Evolutionary conservation across 2,329 filamentous ascomycete species (phyloP).

Genomic region (Penicillium aurantiogriseum): DNA sequence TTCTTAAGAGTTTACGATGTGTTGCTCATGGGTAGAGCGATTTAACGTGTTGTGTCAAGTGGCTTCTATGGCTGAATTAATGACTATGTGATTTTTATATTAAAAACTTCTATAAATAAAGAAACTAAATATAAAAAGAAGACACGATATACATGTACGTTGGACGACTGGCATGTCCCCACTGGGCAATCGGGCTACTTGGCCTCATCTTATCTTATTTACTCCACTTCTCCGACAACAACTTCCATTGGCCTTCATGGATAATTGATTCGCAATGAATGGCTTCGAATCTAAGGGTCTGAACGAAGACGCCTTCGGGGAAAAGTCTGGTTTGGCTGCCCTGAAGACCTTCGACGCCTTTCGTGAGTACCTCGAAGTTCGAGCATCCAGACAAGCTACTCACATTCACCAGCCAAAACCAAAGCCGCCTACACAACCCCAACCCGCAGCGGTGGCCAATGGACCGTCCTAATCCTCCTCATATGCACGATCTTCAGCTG

Average conservation of each 20-base stretch:
- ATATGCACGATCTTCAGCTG: slow-evolving; percentile 73
- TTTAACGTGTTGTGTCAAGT: slow-evolving; percentile 9
- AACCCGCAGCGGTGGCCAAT: slow-evolving; percentile 84
- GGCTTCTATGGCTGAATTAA: slow-evolving; percentile 7
- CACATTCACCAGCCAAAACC: slow-evolving; percentile 70
- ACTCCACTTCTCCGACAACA: slow-evolving; percentile 21
- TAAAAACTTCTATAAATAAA: background rate
- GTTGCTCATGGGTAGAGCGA: slow-evolving; percentile 22
- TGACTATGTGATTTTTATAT: slow-evolving; percentile 3
- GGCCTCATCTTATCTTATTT: slow-evolving; percentile 30
- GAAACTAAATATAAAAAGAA: background rate
- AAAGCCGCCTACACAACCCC: slow-evolving; percentile 88
- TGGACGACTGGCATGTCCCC: background rate
- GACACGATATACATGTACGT: background rate
- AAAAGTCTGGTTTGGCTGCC: slow-evolving; percentile 59
- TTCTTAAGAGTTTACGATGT: slow-evolving; percentile 18
- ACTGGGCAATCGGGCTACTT: slow-evolving; percentile 26
- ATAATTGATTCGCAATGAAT: slow-evolving; percentile 61
- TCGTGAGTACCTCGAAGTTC: slow-evolving; percentile 59
- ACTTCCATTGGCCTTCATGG: slow-evolving; percentile 27
- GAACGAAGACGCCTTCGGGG: slow-evolving; percentile 77
- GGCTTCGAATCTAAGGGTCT: slow-evolving; percentile 69
- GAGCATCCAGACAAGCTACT: background rate
- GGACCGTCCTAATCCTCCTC: slow-evolving; percentile 78
- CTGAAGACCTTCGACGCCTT: slow-evolving; percentile 94